Conservation (phyloP, 192 early-diverging fungal genomes). For the Gryganskiella cystojenkinii region DNA sequence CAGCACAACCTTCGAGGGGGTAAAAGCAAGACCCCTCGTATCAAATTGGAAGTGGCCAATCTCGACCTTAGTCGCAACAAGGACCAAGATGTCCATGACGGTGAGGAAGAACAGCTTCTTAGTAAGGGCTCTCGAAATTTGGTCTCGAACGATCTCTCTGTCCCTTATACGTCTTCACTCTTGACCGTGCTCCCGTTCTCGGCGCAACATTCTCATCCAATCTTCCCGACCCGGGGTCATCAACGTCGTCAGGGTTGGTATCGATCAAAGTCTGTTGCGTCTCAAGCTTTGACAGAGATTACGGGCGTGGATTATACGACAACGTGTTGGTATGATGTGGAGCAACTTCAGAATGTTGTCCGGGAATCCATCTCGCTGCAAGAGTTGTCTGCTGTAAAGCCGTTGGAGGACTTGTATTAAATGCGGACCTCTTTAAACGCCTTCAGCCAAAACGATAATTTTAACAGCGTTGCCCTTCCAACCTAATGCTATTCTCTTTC, state of each 20-base stretch:
- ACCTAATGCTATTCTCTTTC: no score
- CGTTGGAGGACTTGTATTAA: constrained; percentile 46
- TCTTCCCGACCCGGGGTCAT: constrained; percentile 41
- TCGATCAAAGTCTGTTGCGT: constrained; percentile 48
- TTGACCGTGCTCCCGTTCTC: constrained; percentile 49
- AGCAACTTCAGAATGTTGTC: constrained; percentile 45
- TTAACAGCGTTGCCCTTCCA: no score
- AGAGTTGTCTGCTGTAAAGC: constrained; percentile 34
- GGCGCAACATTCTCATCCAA: constrained; percentile 37
- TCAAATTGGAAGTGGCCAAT: no score
- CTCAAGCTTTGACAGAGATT: constrained; percentile 38
- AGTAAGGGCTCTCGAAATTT: neutral
- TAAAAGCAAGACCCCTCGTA: no score
- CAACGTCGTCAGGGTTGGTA: constrained; percentile 47
- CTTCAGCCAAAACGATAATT: no score
- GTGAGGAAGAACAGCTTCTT: neutral
- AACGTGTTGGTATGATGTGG: constrained; percentile 51
- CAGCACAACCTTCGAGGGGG: no score
- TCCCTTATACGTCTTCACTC: constrained; percentile 38
- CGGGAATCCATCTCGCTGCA: constrained; percentile 49
- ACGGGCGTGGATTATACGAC: constrained; percentile 53
- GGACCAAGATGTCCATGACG: neutral
- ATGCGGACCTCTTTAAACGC: constrained; percentile 1
- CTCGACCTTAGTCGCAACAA: no score
- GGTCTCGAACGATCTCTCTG: constrained; percentile 29